Evolutionary conservation across 148 eudicot species (phyloP).

Genomic region (Rhododendron ferrugineum): DNA sequence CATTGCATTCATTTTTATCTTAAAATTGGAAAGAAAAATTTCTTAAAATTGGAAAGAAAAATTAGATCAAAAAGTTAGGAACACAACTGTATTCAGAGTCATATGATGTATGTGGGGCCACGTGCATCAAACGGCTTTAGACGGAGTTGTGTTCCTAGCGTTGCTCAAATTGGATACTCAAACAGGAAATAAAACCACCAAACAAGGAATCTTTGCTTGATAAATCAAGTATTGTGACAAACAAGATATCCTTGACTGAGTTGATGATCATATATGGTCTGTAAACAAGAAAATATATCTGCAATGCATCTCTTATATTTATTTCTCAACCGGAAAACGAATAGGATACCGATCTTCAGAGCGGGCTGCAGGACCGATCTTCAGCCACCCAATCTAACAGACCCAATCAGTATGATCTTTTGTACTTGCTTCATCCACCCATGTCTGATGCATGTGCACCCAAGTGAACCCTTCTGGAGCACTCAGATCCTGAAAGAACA

Average conservation of each 20-base stretch:
- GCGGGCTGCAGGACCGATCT: neutral
- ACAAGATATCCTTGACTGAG: neutral
- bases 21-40: too few relatives aligned
- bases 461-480: conserved; percentile 48
- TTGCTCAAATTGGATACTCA: neutral
- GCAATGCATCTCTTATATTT: neutral
- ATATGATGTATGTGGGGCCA: too few relatives aligned
- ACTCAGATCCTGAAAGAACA: conserved; percentile 37
- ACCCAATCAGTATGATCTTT: conserved; percentile 36
- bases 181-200: neutral
- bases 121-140: neutral
- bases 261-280: neutral
- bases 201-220: neutral
- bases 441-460: conserved; percentile 73
- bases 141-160: too few relatives aligned
- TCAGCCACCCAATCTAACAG: conserved; percentile 23
- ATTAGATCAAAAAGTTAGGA: neutral
- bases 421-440: conserved; percentile 38
- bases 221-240: neutral
- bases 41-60: too few relatives aligned
- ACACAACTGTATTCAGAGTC: too few relatives aligned
- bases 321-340: neutral
- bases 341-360: neutral
- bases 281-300: neutral
- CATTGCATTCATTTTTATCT: too few relatives aligned